Percentiles rank a stretch among this genome's conserved stretches.
These are phyloP conservation scores for Theileria orientalis DNA, from an alignment of 169 alveolate species.

Conservation along the genomic window DNA sequence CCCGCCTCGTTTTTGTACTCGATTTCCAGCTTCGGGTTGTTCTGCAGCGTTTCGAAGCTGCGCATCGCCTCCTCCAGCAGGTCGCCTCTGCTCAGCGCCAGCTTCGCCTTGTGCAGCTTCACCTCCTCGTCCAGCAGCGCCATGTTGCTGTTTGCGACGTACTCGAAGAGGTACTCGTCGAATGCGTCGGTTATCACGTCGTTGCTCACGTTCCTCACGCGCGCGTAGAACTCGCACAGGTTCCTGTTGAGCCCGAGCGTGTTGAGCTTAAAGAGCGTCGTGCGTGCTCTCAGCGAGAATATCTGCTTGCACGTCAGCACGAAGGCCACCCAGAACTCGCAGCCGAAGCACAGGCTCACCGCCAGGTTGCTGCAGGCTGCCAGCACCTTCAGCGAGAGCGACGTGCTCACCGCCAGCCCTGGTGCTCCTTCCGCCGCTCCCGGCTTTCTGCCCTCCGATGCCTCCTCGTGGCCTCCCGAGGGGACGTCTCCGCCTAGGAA, in stretches of 20 bases:
- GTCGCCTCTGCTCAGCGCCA: not conserved
- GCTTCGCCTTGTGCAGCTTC: constrained; percentile 27
- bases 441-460: not conserved
- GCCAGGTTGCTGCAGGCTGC: constrained; percentile 1
- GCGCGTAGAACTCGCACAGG: constrained; percentile 11
- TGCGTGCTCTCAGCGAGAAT: constrained; percentile 37
- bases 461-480: not conserved
- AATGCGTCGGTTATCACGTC: constrained; percentile 11
- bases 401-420: not conserved
- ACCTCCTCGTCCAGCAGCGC: constrained; percentile 7
- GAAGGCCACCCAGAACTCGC: constrained; percentile 20
- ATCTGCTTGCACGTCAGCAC: constrained; percentile 31
- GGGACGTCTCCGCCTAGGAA: not conserved
- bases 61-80: constrained; percentile 22
- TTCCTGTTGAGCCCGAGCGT: constrained; percentile 28
- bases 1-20: constrained; percentile 71
- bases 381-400: constrained; percentile 20
- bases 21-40: constrained; percentile 38
- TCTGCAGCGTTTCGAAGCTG: constrained; percentile 20
- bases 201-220: not conserved
- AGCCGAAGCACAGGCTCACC: constrained; percentile 30
- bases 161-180: constrained; percentile 44
- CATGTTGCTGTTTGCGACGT: not conserved
- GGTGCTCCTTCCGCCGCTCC: too few species aligned
- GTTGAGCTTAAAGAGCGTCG: constrained; percentile 15